These are phyloP conservation scores for Acacia pycnantha DNA, from an alignment of 331 rosid species.

Conservation along the genomic window DNA sequence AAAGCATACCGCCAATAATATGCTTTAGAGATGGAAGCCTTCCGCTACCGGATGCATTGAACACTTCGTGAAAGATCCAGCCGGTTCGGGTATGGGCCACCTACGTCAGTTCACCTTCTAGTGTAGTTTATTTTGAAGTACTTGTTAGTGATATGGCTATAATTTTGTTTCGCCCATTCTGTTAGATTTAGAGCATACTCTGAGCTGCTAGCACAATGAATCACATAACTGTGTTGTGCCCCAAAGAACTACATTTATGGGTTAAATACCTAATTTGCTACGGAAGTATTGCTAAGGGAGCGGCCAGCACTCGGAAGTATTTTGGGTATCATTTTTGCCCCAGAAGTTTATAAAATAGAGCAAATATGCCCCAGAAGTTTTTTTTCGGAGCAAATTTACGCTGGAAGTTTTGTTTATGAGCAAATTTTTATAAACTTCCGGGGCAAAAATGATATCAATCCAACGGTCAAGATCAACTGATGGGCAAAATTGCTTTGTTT, in stretches of 20 bases:
- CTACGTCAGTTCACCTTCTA: conserved; percentile 11
- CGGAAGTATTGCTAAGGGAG: too few relatives aligned
- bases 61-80: conserved; percentile 58
- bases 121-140: conserved; percentile 14
- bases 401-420: too few relatives aligned
- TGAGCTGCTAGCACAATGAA: background rate
- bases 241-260: background rate
- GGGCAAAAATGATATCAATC: too few relatives aligned
- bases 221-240: background rate
- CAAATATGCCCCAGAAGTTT: too few relatives aligned
- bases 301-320: too few relatives aligned
- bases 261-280: too few relatives aligned
- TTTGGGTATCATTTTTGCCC: too few relatives aligned
- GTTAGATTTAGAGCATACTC: background rate
- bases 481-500: too few relatives aligned
- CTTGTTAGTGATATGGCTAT: background rate
- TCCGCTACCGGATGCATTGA: conserved; percentile 76
- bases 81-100: conserved; percentile 44
- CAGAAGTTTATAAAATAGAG: too few relatives aligned
- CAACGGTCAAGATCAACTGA: too few relatives aligned
- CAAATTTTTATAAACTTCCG: too few relatives aligned
- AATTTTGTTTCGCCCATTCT: background rate
- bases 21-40: conserved; percentile 94
- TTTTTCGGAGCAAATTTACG: too few relatives aligned
- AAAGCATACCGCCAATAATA: conserved; percentile 61